Base-by-base conservation (phyloP, 2,329 filamentous ascomycete genomes). In the Botrytis pseudocinerea region DNA sequence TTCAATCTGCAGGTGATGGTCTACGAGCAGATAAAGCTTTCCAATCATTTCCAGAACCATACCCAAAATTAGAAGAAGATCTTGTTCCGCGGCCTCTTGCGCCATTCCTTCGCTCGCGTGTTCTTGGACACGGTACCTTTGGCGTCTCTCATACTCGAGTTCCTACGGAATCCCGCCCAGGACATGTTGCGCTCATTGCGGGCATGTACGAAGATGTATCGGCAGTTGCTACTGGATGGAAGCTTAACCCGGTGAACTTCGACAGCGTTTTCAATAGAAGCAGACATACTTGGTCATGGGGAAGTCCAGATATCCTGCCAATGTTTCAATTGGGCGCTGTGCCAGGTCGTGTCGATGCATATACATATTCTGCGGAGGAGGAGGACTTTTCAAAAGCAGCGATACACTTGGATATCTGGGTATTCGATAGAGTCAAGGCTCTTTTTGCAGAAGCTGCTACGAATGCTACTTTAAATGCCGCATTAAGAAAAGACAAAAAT, bases 261-360 rank as follows among this genome's bases (percentile, higher is more conserved):
- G 96, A 99, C 84, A 98, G 95, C 80, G 94, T 99, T 18, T 99
- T 99, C 88, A 99, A 99, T 82, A 90, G 93, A 75, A 98, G 95
- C 81, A 87, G 92, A 63, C 97, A 99, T 83, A 99, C 97, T 12
- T 99, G 96, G 96, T 97, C 95, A 82, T 99, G 96, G 96, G 96
- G 96, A 2, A 98, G 95, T 80, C 96, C 96, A 1, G 96, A 99
- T 83, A 99, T 99, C 79, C 84, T 99, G 77, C 93, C 93, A 71
- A 99, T 99, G 96, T 99, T 99, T 81, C 91, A 97, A 80, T 88
- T 94, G 73, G 96, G 96, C n/a, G 95, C 96, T 38, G 90, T 93
- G 16, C 92, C 93, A 0, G 95, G 95, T 12, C 88, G 92, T 75
- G 93, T 99, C 1, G 93, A 98, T 82, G 92, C 93, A n/a, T 92